A percentile compares a stretch with the other conserved stretches of the same genome.
Conservation (phyloP, 164 flowering plant species). For the Nymphaea thermarum region DNA sequence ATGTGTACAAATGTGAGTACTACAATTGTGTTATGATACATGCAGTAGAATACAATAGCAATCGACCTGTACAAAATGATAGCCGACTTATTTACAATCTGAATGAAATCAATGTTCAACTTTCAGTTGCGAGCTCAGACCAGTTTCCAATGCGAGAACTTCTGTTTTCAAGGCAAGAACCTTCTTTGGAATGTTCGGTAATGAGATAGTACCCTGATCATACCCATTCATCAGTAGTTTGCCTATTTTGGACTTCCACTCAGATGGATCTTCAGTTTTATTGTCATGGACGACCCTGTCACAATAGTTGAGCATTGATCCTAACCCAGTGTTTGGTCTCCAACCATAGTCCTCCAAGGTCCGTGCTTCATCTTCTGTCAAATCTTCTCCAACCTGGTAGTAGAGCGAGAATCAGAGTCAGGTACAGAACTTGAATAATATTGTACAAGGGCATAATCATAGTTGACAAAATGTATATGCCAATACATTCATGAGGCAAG, state of each 20-base stretch:
- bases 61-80: not conserved
- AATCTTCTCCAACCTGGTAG: constrained; percentile 16
- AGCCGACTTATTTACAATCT: not conserved
- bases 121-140: not conserved
- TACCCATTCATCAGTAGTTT: constrained; percentile 61
- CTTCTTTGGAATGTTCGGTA: constrained; percentile 21
- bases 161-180: constrained; percentile 7
- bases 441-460: not conserved
- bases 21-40: not conserved
- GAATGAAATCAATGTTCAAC: not conserved
- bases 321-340: constrained; percentile 66
- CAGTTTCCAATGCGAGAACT: constrained; percentile 6
- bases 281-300: constrained; percentile 81
- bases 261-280: constrained; percentile 37
- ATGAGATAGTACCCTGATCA: constrained; percentile 48
- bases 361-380: constrained; percentile 60
- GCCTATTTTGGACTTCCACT: constrained; percentile 80
- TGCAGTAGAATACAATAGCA: not conserved
- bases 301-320: constrained; percentile 82
- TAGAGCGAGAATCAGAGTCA: not conserved
- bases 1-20: not conserved
- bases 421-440: not conserved
- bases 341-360: constrained; percentile 77
- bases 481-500: not conserved
- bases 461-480: not conserved